Base-by-base conservation (phyloP, 2,329 filamentous ascomycete genomes). In the Cercospora citrullina region DNA sequence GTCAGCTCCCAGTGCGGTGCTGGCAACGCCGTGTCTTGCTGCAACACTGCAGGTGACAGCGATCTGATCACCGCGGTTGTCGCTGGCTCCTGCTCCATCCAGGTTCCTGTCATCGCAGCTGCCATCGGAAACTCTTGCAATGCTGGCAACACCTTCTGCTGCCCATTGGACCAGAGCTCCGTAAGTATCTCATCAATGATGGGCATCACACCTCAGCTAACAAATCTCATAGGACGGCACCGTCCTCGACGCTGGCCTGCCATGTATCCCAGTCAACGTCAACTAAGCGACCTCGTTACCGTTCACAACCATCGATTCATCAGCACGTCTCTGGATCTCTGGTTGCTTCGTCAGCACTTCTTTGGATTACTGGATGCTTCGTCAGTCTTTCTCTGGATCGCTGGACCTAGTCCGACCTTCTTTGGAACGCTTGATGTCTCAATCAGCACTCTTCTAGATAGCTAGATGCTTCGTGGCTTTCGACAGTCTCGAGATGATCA, bases 111-210 rank as follows among this genome's bases (percentile, higher is more conserved):
- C 64, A 36, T 39, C 48, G 21, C 57, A 39, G 45, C 26, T 62
- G 51, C 53, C 39, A 14, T 63, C 42, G 58, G 58, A 64, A 63
- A 45, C 39, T 61, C 45, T 58, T 71, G 69, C 67, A 31, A 62
- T n/a, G 53, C 60, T 48, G 67, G 61, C 62, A 67, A 69, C 51
- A 69, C 67, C 33, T 71, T 60, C 69, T 71, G 69, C 69, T 71
- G 69, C 69, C 64, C 68, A 31, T 64, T 63, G 39, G 64, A 62
- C 58, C 69, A 69, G 60, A 59, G 39, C 45, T 23, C 18, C 31
- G 64, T 66, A 66, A 57, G 64, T 51, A n/a, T 12, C 7, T 8
- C 45, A 51, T 36, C 36, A 23, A 3, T 16, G 5, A 4, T 5
- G 45, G 21, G 9, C 16, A 4, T 4, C 5, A 26, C 10, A 51